Base-by-base conservation (phyloP, 2,329 filamentous ascomycete genomes). In the Aspergillaceae sp. region DNA sequence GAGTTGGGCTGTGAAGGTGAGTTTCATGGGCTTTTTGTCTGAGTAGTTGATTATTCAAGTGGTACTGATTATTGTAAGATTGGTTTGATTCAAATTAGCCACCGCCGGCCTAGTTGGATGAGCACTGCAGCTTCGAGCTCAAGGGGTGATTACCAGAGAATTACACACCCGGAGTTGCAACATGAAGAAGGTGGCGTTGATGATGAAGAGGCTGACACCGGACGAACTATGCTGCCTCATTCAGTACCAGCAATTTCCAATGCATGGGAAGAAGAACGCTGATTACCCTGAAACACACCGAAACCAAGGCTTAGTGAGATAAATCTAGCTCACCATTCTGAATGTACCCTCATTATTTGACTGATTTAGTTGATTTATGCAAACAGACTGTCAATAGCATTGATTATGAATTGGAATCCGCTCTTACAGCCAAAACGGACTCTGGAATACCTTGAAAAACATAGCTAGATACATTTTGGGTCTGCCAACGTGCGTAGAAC, bases 1-100 rank as follows among this genome's bases (percentile, higher is more conserved):
- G 29, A 45, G 55, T 5, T 51, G 54, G 19, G 47, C 45, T 4
- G 45, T 56, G 2, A 60, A 58, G 56, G 61, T 60, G 7, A 4
- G 49, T 19, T 29, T 29, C 19, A 1, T 19, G 5, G 4, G 7
- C 29, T n/a, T 35, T 32, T 32, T 32, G 19, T 19, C 19, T 19
- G 19, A 19, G 19, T 19, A 19, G 19, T 19, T 19, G 19, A 19
- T 19, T 19, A 19, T 19, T 19, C 19, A 19, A 19, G 2, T 19
- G 19, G 30, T 28, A 35, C 30, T 43, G 27, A 28, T 5, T 26
- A n/a, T 19, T 10, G 37, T 26, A 28, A 51, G 50, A 42, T 49
- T 29, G 41, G 34, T 3, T 42, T 48, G 7, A 38, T 32, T 7
- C 50, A 47, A 5, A 10, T 47, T 5, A 38, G 32, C 1, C 10